Evolutionary conservation across 495 filamentous ascomycete genomes (phyloP), one percentile per base, ranked within the genome.

Genomic region (Aspergillus homomorphus): DNA sequence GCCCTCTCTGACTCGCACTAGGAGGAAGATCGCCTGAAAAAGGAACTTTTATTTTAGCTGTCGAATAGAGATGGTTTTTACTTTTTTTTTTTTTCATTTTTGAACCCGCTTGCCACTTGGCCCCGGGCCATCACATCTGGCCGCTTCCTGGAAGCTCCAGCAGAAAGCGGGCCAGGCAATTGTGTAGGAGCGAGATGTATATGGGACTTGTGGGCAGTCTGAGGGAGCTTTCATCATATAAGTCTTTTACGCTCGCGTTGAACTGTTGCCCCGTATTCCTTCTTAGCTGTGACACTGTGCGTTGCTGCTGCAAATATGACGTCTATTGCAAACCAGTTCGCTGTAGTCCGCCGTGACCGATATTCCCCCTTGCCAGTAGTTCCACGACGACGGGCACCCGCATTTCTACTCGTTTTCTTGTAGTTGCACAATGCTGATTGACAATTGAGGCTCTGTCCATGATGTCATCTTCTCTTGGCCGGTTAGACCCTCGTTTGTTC

Each of bases 1-100:
- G 68, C 68, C 66, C 72, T 75, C 68, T 77, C 73, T 73, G 72
- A 77, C 73, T 72, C 69, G 72, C 73, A 73, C 72, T 75, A 73
- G 64, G 69, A 73, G 74, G 69, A 73, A 69, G 67, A 76, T 73
- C 68, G 69, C 72, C 73, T 75, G 72, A 73, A 76, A 76, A 75
- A 73, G 73, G 73, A 75, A 75, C 62, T 69, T 73, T 64, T 62
- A 70, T 77, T 74, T 76, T 75, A 73, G 73, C 54, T 65, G 64
- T 76, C 72, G 70, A 75, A 76, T 78, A 76, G 75, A 78, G 73
- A 75, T 68, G 71, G 70, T 62, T 65, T 60, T 41, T 63, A 10
- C 8, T 12, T 38, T 38, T 38, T 38, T 38, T 38, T 38, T 38
- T 38, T 38, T 38, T 38, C 33, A 38, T 65, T 57, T 51, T 62